Evolutionary conservation across 2,329 filamentous ascomycete species (phyloP).

Genomic region (Xylariaceae sp.): DNA sequence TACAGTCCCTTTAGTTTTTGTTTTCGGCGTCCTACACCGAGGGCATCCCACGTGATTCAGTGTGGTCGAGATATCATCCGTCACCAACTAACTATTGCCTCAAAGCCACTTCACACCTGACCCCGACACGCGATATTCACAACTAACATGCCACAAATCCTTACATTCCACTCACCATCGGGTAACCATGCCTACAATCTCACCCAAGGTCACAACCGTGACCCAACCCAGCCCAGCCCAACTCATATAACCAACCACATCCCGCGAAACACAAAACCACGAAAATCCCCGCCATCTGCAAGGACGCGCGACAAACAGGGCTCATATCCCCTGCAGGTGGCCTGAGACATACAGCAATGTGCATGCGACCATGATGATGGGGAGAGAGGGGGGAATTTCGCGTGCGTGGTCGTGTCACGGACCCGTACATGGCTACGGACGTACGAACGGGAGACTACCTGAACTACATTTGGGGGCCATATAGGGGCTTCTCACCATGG

Average conservation of each 20-base stretch:
- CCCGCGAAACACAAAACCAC: background rate
- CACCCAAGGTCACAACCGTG: no score
- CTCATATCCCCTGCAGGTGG: background rate
- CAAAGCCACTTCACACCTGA: background rate
- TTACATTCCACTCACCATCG: background rate
- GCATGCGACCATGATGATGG: background rate
- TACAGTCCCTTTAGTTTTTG: background rate
- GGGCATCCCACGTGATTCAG: background rate
- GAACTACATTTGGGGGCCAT: background rate
- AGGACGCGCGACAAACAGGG: conserved; percentile 10
- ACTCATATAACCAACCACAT: no score
- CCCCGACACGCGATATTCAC: background rate
- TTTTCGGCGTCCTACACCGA: background rate
- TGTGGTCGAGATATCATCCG: no score
- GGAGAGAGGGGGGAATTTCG: no score
- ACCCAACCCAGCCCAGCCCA: background rate
- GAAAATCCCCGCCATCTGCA: conserved; percentile 8
- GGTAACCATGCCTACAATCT: no score
- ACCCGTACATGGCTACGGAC: conserved; percentile 4
- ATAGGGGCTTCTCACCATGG: background rate
- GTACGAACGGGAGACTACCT: background rate
- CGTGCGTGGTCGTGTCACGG: background rate
- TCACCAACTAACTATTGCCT: no score
- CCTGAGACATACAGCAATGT: background rate
- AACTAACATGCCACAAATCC: background rate